Base-by-base conservation (phyloP, 1,284 basidiomycete genomes). In the Sporisorium graminicola region DNA sequence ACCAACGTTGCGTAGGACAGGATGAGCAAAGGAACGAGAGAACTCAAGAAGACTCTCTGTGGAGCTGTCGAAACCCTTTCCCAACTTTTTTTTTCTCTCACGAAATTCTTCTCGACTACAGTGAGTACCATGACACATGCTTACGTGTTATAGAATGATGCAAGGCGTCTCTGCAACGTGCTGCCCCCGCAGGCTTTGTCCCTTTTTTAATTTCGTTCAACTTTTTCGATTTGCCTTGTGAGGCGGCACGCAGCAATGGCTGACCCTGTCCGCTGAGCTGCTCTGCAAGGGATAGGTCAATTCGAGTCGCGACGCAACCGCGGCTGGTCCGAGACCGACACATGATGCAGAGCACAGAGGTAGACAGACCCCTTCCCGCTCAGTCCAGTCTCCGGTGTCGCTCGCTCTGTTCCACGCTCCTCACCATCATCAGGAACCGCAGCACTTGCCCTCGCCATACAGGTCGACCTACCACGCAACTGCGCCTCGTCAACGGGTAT, bases 271-370 rank as follows among this genome's bases (percentile, higher is more conserved):
- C 43, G 55, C 43, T 40, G 12, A 4, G 54, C 24, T 49, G 56
- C 18, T 35, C 31, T 31, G 31, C 31, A 46, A 33, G 27, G 10
- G 51, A 9, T 5, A 51, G 18, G 22, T 33, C 43, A 20, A 29
- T 14, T 47, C 44, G 44, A 59, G 57, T 59, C 62, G 63, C 58
- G 63, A 57, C 61, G 33, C 65, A 51, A 54, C 59, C 55, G 66
- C 51, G 51, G 60, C 56, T 24, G 46, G 33, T n/a, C 61, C 65
- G 67, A 70, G 58, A 65, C 62, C 49, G 67, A 70, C 61, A 69
- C 67, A 29, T 40, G 24, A 24, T 40, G 35, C 35, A 35, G n/a
- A n/a, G 37, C 40, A 29, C 27, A 31, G 12, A 31, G 10, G 18
- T 2, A 44, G 16, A 37, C 26, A 6, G 33, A 22, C 54, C 14